Evolutionary conservation across 106 monocot genomes (phyloP).

Genomic region (Posidonia australis): DNA sequence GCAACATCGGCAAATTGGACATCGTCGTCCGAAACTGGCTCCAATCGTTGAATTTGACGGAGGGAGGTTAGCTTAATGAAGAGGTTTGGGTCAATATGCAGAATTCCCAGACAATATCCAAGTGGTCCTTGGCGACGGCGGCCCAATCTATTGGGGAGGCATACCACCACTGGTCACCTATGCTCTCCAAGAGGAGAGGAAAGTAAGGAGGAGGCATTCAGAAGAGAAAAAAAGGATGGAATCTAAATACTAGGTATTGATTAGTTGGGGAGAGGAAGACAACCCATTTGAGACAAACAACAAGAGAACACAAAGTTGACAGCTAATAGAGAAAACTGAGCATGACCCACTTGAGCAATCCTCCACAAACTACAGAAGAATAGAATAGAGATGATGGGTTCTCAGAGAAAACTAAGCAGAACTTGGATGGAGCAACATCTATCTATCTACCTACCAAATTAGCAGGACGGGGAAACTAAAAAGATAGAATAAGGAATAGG

Average conservation of each 20-base stretch:
- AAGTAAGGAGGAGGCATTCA: conserved; percentile 40
- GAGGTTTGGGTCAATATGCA: conserved; percentile 74
- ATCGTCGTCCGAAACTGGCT: conserved; percentile 80
- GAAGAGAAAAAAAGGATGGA: background rate
- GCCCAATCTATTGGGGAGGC: conserved; percentile 90
- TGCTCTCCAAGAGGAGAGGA: conserved; percentile 94
- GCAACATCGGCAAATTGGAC: conserved; percentile 34
- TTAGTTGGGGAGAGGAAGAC: background rate
- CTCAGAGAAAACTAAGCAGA: too few relatives aligned
- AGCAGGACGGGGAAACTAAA: too few relatives aligned
- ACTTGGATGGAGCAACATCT: too few relatives aligned
- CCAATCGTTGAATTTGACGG: conserved; percentile 72
- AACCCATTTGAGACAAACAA: background rate
- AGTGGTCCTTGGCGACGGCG: conserved; percentile 84
- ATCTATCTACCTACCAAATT: too few relatives aligned
- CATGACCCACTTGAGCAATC: background rate
- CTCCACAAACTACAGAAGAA: background rate
- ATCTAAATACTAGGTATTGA: background rate
- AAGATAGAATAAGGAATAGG: too few relatives aligned
- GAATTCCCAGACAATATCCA: conserved; percentile 81
- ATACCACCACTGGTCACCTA: conserved; percentile 93
- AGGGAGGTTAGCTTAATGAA: conserved; percentile 96
- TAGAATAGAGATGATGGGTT: background rate
- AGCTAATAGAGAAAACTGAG: background rate
- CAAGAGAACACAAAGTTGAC: background rate